Conservation (phyloP, 2,329 filamentous ascomycete genomes). For the Metarhizium anisopliae region DNA sequence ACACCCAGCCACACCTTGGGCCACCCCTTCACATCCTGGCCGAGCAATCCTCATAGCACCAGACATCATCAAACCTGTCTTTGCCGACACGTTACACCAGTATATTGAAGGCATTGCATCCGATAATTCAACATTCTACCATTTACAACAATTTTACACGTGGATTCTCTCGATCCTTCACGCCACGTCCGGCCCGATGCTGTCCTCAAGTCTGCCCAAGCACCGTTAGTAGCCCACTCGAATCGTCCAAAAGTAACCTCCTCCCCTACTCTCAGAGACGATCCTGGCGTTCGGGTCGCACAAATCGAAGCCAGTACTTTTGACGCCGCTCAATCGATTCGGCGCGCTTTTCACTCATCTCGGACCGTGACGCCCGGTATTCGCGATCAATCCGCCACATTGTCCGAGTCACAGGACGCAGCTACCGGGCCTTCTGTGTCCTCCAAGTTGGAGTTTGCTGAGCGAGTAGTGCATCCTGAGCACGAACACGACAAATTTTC, state of each 20-base stretch:
- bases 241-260: not conserved
- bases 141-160: not conserved
- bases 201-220: not conserved
- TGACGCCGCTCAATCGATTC: not conserved
- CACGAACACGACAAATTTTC: conserved; percentile 12
- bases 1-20: too few relatives aligned
- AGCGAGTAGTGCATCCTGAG: conserved; percentile 18
- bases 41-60: too few relatives aligned
- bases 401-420: conserved; percentile 26
- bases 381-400: conserved; percentile 24
- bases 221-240: not conserved
- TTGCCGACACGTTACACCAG: not conserved
- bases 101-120: not conserved
- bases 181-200: not conserved
- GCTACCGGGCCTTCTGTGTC: conserved; percentile 26
- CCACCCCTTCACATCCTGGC: too few relatives aligned
- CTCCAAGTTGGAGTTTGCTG: conserved; percentile 20
- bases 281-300: not conserved
- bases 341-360: not conserved
- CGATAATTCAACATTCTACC: not conserved
- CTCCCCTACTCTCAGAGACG: not conserved
- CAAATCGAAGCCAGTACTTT: not conserved
- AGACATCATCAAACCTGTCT: not conserved
- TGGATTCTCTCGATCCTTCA: not conserved
- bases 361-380: conserved; percentile 10